Base-by-base conservation (phyloP, 768 basidiomycete species). In the Lentinula sp. region DNA sequence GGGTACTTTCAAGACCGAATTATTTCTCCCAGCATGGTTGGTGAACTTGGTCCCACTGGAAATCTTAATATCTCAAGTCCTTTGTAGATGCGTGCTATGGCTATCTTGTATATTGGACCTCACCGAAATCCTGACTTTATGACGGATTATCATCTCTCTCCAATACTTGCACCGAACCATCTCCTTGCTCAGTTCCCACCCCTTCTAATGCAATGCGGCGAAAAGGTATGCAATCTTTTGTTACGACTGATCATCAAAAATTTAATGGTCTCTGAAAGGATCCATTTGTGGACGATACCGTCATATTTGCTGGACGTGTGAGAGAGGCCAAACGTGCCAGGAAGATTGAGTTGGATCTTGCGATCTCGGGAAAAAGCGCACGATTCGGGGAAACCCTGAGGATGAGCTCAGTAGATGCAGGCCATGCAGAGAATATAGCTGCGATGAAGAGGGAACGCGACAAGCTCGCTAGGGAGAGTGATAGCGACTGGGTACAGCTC, bases 81-180 rank as follows among this genome's bases (percentile, higher is more conserved):
- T 39, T 60, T 48, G n/a, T 67, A 98, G 96, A 98, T 98, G 93
- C 91, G 97, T 39, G 95, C 96, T 0, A 99, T 99, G 97, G 96
- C 96, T 3, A 95, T 97, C 69, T 76, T 96, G 64, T 97, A 97
- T 75, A 90, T 99, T 62, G 96, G 96, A 1, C 96, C 97, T 0
- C 85, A 91, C 68, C 88, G 87, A 56, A 90, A 93, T 70, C 97
- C 97, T 6, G 95, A 98, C 72, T 95, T 99, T 71, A 84, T 86
- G 59, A 90, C 89, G 16, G 95, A 99, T 77, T 98, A 98, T 74
- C 88, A 93, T 76, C 86, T 99, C 66, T 98, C 96, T 16, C 97
- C 97, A 1, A 90, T 99, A 67, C 82, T 98, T 54, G 85, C 95
- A 6, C 96, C 96, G 4, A 77, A 81, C 53, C 78, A 84, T 58